phyloP scores from a whole-genome alignment of 2,329 filamentous ascomycete species.

The Cadophora gregata region DNA sequence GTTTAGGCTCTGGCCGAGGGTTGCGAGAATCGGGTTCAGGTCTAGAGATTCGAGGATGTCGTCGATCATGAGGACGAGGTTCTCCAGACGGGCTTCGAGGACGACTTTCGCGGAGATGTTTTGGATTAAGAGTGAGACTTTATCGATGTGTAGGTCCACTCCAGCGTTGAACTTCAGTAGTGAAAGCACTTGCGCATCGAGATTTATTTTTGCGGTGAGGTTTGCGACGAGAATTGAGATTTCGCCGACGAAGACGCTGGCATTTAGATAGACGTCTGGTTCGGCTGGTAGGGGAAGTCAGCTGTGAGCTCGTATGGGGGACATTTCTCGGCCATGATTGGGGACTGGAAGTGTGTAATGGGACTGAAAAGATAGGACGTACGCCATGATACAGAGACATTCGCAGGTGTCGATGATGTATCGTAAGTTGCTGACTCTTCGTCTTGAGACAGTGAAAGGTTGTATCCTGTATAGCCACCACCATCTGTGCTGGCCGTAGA shows the following conservation, averaged over 20 bases:
- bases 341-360: neutral
- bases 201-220: conserved; percentile 64
- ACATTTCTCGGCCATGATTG: no score
- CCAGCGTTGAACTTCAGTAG: conserved; percentile 66
- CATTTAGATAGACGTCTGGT: conserved; percentile 67
- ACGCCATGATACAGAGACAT: conserved; percentile 44
- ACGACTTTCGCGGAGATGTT: conserved; percentile 63
- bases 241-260: conserved; percentile 60
- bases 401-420: conserved; percentile 55
- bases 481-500: conserved; percentile 22
- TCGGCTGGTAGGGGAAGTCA: conserved; percentile 35
- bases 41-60: conserved; percentile 64
- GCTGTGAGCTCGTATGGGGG: no score
- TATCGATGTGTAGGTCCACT: conserved; percentile 62
- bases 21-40: conserved; percentile 64
- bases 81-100: conserved; percentile 64
- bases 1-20: conserved; percentile 56
- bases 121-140: conserved; percentile 61
- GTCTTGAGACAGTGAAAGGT: conserved; percentile 57
- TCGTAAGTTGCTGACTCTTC: conserved; percentile 58
- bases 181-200: conserved; percentile 63
- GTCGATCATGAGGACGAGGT: conserved; percentile 64
- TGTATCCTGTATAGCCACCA: conserved; percentile 61
- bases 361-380: neutral
- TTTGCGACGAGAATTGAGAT: conserved; percentile 65